A percentile compares a stretch with the other conserved stretches of the same genome.
These are phyloP conservation scores for Xylaria hypoxylon DNA, from an alignment of 2,329 filamentous ascomycete species.

Conservation along the genomic window DNA sequence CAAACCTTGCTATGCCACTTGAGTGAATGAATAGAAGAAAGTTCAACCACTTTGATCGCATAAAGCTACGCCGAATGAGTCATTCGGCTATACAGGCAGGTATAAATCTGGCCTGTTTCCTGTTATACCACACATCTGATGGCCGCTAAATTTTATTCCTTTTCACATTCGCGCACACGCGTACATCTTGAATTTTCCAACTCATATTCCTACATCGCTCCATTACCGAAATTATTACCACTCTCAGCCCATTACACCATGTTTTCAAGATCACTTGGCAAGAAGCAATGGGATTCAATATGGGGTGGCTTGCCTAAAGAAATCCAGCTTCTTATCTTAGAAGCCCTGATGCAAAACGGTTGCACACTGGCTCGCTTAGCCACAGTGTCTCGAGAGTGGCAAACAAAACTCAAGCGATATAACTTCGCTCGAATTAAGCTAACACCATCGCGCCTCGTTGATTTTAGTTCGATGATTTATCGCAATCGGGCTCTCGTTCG, in stretches of 20 bases:
- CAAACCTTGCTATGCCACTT: no score
- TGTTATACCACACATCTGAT: conserved; percentile 9
- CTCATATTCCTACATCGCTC: conserved; percentile 21
- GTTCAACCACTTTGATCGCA: no score
- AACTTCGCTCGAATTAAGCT: conserved; percentile 13
- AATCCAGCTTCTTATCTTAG: conserved; percentile 24
- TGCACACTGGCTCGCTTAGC: conserved; percentile 22
- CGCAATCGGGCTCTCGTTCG: conserved; percentile 48
- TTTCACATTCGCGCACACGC: conserved; percentile 1
- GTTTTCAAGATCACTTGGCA: conserved; percentile 22
- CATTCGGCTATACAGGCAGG: no score
- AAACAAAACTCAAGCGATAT: conserved; percentile 17
- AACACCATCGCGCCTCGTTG: conserved; percentile 43
- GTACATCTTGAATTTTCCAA: conserved; percentile 11
- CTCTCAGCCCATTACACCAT: conserved; percentile 14
- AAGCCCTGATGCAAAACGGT: conserved; percentile 16
- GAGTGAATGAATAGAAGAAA: no score
- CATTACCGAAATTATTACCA: conserved; percentile 15
- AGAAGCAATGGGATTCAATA: conserved; percentile 19
- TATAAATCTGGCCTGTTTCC: conserved; percentile 15
- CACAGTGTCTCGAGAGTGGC: conserved; percentile 27
- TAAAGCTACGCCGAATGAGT: no score
- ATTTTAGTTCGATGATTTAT: conserved; percentile 47
- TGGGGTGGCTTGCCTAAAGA: conserved; percentile 11
- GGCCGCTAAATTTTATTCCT: not conserved